These are phyloP conservation scores for Clonostachys chloroleuca DNA, from an alignment of 2,329 filamentous ascomycete genomes.

Conservation along the genomic window DNA sequence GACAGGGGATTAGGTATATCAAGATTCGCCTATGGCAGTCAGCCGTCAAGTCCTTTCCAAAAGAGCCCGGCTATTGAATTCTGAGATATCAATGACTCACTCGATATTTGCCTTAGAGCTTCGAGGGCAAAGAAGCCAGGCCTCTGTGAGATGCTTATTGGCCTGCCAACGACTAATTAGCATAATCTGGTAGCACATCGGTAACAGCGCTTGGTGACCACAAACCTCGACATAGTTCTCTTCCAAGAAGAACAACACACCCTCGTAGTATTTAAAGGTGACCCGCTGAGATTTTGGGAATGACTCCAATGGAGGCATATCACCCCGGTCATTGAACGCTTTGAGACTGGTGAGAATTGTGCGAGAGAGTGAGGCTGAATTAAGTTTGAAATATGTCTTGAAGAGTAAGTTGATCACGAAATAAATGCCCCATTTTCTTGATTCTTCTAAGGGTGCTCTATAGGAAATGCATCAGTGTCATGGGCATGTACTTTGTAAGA, in stretches of 20 bases:
- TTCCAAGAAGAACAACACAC: conserved; percentile 88
- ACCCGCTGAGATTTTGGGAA: conserved; percentile 91
- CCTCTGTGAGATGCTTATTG: conserved; percentile 73
- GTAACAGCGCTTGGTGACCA: background rate
- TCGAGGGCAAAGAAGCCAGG: conserved; percentile 77
- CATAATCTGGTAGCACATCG: background rate
- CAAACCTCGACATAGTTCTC: conserved; percentile 80
- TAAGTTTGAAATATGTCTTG: conserved; percentile 97
- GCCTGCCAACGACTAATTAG: conserved; percentile 42
- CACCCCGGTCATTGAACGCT: conserved; percentile 63
- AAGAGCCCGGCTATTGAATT: background rate
- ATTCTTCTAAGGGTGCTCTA: conserved; percentile 79
- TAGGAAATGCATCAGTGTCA: conserved; percentile 1
- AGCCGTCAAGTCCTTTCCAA: conserved; percentile 5
- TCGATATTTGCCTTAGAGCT: conserved; percentile 73
- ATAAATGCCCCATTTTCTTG: conserved; percentile 97
- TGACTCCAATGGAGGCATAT: conserved; percentile 73
- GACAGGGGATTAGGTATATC: conserved; percentile 91
- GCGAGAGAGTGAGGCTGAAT: conserved; percentile 82
- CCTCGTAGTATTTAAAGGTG: conserved; percentile 94
- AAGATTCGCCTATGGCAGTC: conserved; percentile 67
- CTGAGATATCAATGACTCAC: conserved; percentile 37
- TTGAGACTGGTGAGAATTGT: conserved; percentile 83
- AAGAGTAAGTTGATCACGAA: conserved; percentile 92
- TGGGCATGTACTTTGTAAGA: background rate